Evolutionary conservation across 129 eudicot species (phyloP), one percentile per base, ranked within the genome.

Genomic region (Escallonia herrerae): DNA sequence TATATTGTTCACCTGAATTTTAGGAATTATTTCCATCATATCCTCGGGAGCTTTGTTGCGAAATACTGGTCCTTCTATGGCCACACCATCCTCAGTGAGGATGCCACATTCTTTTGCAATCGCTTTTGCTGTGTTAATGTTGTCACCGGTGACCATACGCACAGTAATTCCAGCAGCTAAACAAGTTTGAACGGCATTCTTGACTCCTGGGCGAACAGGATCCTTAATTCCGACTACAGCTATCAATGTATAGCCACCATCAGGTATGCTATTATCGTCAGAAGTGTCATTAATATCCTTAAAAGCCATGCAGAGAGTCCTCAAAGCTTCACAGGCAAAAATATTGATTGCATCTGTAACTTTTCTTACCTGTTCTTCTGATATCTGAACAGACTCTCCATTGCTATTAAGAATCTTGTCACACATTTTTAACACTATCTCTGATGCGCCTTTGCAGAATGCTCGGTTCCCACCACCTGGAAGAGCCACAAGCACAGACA

Each of bases 111-210:
- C 99, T 66, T 39, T 84, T 7, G 99, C 99, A 71, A 94, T 94
- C 43, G 99, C 97, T 76, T 76, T 89, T 40, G 99, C 99, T 5
- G 99, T 91, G 49, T 91, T 73, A 15, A 91, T 88, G 62, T 91
- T 88, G 49, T 91, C 98, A 75, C 98, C 98, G 1, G 99, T 94
- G 76, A 94, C 88, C 99, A 94, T 89, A 33, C 97, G 86, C 62
- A 94, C 99, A 6, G 77, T 89, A 10, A 94, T 81, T 62, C 99
- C 99, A 22, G 99, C 96, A 33, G 84, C 82, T 62, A 82, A 67
- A 79, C 99, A 94, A 1, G 83, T 84, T 56, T 56, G 68, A 15
- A 94, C 99, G 1, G 99, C 95, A 10, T 88, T 80, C 66, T 70
- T 85, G 1, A 91, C 96, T 58, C 95, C 96, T 7, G 87, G 87